Evolutionary conservation across 352 stramenopile species (phyloP).

Genomic region (Peronospora farinosa): DNA sequence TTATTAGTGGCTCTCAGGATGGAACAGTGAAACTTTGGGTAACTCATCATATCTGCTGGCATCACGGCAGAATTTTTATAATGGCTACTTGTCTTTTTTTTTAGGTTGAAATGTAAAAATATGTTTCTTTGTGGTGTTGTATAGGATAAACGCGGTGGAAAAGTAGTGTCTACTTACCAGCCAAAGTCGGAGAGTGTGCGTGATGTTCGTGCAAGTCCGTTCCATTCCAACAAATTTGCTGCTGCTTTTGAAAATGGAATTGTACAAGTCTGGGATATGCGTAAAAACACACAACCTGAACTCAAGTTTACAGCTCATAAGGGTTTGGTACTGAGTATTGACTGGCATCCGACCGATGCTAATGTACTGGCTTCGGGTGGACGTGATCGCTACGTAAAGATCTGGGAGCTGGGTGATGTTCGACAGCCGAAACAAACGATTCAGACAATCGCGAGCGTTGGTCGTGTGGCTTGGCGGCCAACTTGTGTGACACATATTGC

Average conservation of each 20-base stretch:
- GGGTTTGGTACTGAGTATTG: conserved; percentile 71
- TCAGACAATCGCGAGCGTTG: conserved; percentile 80
- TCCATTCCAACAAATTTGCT: conserved; percentile 72
- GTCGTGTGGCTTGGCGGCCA: conserved; percentile 71
- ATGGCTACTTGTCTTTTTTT: background rate
- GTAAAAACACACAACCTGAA: conserved; percentile 73
- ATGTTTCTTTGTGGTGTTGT: conserved; percentile 1
- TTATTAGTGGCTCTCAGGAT: conserved; percentile 84
- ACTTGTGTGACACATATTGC: conserved; percentile 78
- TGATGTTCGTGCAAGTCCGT: conserved; percentile 69
- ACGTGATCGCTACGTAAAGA: conserved; percentile 82
- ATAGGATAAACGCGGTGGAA: conserved; percentile 66
- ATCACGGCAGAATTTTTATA: background rate
- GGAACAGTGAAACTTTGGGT: conserved; percentile 87
- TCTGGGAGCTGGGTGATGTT: conserved; percentile 72
- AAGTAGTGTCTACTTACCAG: conserved; percentile 71
- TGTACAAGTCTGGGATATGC: conserved; percentile 84
- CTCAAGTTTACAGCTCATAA: conserved; percentile 86
- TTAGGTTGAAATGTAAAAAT: background rate
- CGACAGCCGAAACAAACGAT: conserved; percentile 79
- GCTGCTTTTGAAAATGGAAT: conserved; percentile 84
- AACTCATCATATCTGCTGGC: background rate
- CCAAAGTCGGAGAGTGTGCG: conserved; percentile 83
- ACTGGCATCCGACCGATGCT: conserved; percentile 72
- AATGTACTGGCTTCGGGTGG: conserved; percentile 73